Percentiles rank a stretch among this genome's conserved stretches.
Conservation (phyloP, 1,284 basidiomycete species). For the Cystobasidiaceae sp. region DNA sequence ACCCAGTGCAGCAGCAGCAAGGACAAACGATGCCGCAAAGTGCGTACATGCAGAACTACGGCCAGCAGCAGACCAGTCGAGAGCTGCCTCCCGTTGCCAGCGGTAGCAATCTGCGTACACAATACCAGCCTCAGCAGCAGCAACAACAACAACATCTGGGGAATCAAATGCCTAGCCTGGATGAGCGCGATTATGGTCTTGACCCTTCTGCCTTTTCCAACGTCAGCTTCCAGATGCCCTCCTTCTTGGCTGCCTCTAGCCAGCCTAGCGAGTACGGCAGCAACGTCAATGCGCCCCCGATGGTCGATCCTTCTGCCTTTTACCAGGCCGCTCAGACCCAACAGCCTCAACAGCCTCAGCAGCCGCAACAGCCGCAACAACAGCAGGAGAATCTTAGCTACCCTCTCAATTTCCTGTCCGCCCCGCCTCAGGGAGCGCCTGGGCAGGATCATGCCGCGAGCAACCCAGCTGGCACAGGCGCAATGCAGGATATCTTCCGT, state of each 20-base stretch:
- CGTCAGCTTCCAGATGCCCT: constrained; percentile 30
- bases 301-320: constrained; percentile 13
- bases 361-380: not conserved
- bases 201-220: constrained; percentile 24
- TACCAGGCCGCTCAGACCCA: not conserved
- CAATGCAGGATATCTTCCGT: not conserved
- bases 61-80: no score
- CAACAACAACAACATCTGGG: not conserved
- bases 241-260: constrained; percentile 19
- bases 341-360: not conserved
- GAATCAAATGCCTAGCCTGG: not conserved
- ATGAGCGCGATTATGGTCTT: constrained; percentile 25
- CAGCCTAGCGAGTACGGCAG: constrained; percentile 22
- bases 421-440: not conserved
- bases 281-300: constrained; percentile 7
- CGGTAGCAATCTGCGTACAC: no score
- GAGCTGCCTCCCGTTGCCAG: constrained; percentile 4
- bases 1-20: not conserved
- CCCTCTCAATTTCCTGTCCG: not conserved
- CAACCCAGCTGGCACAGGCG: not conserved
- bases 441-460: not conserved
- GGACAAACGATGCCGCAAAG: not conserved
- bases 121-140: not conserved
- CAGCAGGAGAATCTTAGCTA: no score
- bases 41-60: not conserved